Base-by-base conservation (phyloP, 495 filamentous ascomycete genomes). In the Aspergillus coremiiformis region DNA sequence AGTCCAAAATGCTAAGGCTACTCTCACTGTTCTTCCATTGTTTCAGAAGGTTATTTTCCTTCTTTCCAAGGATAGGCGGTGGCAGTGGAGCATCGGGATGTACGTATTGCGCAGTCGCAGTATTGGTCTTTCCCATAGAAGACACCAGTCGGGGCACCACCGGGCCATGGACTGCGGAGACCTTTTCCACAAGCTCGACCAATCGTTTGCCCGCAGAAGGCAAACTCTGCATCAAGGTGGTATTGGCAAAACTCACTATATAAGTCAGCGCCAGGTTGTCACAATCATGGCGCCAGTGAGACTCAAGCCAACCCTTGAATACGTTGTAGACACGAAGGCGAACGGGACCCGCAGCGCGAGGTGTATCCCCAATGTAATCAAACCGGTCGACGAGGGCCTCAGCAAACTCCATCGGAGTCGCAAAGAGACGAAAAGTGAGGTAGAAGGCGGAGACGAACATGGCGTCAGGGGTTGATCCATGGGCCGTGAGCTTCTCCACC, bases 291-390 rank as follows among this genome's bases (percentile, higher is more conserved):
- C 86, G 83, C 94, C 94, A 99, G 69, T 97, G 89, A 2, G 86
- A 90, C 69, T 99, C 94, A 4, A 99, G 71, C 94, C 94, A 99
- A 26, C 85, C 84, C 68, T 99, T 99, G 75, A 96, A 88, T 33
- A 91, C 83, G 64, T 99, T 97, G 75, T 95, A 97, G 0, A 96
- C 89, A 14, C 94, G 82, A 29, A 97, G 74, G 29, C 91, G 85
- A 17, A 97, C 90, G 0, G 91, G 89, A 4, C 73, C 77, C 8
- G 87, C 84, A 17, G 87, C 81, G 41, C 80, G 75, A 10, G 83
- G 79, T 26, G 81, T 84, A 39, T 94, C 86, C 5, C 79, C 86
- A 49, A 96, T 85, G 59, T 96, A 94, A 52, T 96, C 86, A 66
- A 95, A 99, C 20, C 94, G 84, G 37, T 92, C 86, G 37, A 92